Conservation (phyloP, 2,329 filamentous ascomycete species). For the Monosporascus sp. region DNA sequence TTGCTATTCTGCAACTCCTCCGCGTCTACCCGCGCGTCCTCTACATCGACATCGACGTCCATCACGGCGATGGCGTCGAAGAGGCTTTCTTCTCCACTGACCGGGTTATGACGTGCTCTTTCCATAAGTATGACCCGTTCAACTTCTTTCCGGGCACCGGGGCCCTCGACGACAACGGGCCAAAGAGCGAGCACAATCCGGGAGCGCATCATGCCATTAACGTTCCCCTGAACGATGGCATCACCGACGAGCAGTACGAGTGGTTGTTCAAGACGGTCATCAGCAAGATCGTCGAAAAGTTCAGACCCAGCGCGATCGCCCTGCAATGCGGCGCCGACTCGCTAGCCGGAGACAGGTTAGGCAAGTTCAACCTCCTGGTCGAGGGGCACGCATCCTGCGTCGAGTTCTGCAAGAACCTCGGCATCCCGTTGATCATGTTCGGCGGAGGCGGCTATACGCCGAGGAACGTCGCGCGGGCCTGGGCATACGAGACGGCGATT, state of each 20-base stretch:
- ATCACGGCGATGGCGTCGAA: constrained; percentile 87
- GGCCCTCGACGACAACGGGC: constrained; percentile 79
- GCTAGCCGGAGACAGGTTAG: constrained; percentile 85
- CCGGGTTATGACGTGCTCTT: constrained; percentile 86
- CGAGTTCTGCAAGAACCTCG: constrained; percentile 75
- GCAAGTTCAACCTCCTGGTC: constrained; percentile 95
- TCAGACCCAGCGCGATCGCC: constrained; percentile 85
- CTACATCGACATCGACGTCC: constrained; percentile 92
- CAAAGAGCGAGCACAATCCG: constrained; percentile 74
- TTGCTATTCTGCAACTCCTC: constrained; percentile 84
- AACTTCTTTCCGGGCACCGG: constrained; percentile 89
- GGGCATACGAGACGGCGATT: constrained; percentile 94
- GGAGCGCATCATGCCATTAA: constrained; percentile 88
- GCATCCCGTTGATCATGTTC: constrained; percentile 79
- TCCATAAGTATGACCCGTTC: constrained; percentile 87
- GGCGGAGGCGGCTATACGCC: constrained; percentile 96
- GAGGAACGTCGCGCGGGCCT: constrained; percentile 90
- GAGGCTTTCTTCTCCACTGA: constrained; percentile 88
- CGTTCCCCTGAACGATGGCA: constrained; percentile 83
- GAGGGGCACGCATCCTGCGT: constrained; percentile 91
- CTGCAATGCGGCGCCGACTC: constrained; percentile 95
- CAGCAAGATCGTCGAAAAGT: constrained; percentile 70
- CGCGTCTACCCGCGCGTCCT: constrained; percentile 78
- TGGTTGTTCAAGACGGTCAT: constrained; percentile 80
- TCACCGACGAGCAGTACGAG: constrained; percentile 85